Percentiles rank a stretch among this genome's conserved stretches.
phyloP scores from a whole-genome alignment of 305 asterid genomes.

The Plantago coronopus region DNA sequence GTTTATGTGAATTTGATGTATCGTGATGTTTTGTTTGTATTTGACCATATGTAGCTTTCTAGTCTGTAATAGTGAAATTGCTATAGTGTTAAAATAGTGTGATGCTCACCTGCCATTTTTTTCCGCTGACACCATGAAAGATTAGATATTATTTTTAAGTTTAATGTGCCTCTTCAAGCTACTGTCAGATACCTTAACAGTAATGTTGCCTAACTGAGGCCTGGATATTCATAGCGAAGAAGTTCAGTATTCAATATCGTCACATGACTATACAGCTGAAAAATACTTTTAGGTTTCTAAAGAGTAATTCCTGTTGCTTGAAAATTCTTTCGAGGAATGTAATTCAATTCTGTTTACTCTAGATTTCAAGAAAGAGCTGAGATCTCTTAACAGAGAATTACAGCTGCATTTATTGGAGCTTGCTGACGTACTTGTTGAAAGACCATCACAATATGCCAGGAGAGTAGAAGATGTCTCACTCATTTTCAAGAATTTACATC shows the following conservation, averaged over 20 bases:
- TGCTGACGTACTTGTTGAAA: conserved; percentile 86
- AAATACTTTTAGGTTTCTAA: not conserved
- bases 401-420: conserved; percentile 87
- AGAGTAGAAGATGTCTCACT: conserved; percentile 91
- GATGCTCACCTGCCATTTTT: too few species aligned
- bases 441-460: conserved; percentile 93
- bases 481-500: conserved; percentile 82
- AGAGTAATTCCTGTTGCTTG: not conserved
- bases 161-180: too few species aligned
- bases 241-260: not conserved
- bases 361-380: conserved; percentile 89
- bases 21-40: too few species aligned
- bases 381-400: conserved; percentile 79
- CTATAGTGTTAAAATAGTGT: too few species aligned
- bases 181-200: too few species aligned
- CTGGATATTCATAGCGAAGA: not conserved
- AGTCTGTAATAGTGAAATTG: too few species aligned
- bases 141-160: too few species aligned
- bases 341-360: conserved; percentile 16
- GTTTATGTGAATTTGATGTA: too few species aligned
- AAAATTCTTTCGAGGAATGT: conserved; percentile 16
- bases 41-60: too few species aligned
- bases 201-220: too few species aligned
- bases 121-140: too few species aligned
- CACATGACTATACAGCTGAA: not conserved